These are phyloP conservation scores for Phlebopus sp. DNA, from an alignment of 1,284 basidiomycete genomes.

Conservation along the genomic window DNA sequence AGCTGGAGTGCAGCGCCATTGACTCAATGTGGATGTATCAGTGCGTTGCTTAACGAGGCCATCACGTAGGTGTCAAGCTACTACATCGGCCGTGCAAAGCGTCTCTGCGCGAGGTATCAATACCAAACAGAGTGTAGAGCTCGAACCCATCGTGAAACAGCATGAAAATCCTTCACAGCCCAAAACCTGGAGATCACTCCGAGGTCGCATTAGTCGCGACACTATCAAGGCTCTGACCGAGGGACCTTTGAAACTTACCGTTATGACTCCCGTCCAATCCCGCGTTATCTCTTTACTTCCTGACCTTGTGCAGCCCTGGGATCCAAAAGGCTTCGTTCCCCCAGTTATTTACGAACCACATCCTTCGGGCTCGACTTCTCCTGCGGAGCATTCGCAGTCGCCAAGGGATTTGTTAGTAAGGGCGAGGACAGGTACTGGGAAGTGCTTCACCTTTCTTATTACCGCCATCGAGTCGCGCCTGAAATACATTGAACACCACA, in stretches of 20 bases:
- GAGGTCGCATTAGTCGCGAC: slow-evolving; percentile 39
- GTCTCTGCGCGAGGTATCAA: neutral
- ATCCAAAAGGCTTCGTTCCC: slow-evolving; percentile 23
- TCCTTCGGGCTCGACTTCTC: slow-evolving; percentile 12
- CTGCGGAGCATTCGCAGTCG: slow-evolving; percentile 31
- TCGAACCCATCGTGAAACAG: neutral
- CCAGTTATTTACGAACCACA: neutral
- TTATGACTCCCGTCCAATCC: slow-evolving; percentile 86
- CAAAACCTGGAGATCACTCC: slow-evolving; percentile 40
- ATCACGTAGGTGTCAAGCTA: too few species aligned
- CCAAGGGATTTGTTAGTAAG: slow-evolving; percentile 72
- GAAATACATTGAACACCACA: slow-evolving; percentile 44
- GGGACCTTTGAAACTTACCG: slow-evolving; percentile 67
- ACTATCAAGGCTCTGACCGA: slow-evolving; percentile 65
- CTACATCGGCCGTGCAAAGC: neutral
- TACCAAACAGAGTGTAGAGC: neutral
- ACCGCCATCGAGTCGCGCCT: slow-evolving; percentile 82
- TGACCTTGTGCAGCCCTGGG: slow-evolving; percentile 49
- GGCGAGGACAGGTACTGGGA: slow-evolving; percentile 93
- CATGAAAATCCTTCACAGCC: neutral
- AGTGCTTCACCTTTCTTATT: slow-evolving; percentile 88
- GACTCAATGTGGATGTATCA: slow-evolving; percentile 1
- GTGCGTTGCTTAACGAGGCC: neutral
- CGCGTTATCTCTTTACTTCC: slow-evolving; percentile 74
- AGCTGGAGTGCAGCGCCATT: neutral